Base-by-base conservation (phyloP, 495 filamentous ascomycete genomes). In the Cetradonia linearis region DNA sequence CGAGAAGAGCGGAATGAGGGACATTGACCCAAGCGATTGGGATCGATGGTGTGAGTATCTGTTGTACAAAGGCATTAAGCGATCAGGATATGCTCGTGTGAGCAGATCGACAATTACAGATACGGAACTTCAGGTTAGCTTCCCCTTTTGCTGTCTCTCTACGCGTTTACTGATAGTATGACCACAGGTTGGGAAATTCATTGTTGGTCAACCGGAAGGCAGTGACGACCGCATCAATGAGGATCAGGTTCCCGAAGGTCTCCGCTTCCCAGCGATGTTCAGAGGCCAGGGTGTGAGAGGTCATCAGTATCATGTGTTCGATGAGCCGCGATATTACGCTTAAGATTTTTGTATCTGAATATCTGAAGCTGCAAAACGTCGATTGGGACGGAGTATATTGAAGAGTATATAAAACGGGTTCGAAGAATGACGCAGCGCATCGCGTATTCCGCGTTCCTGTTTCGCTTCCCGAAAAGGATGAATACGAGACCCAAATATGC, bases 1-100 rank as follows among this genome's bases (percentile, higher is more conserved):
- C 49, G 83, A 92, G 27, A 69, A 76, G 50, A 92, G 86, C 60
- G 86, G 88, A 25, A 99, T 99, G 94, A 84, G 86, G 65, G 94
- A 99, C 67, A 93, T 99, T 56, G 94, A 99, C 66, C 81, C 84
- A 10, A 86, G 77, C 16, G 94, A 99, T 68, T 95, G 89, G 90
- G 93, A 98, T 72, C 76, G 94, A 59, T 99, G 94, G 94, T 99
- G 94, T 74, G 93, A 99, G 76, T 99, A 99, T 68, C 93, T 99
- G 63, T 77, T 99, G 55, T 99, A 87, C 77, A 95, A 96, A 76
- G 86, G 85, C 13, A 71, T 99, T 55, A 86, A 84, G 70, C 78
- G 91, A 63, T 85, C 86, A 3, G 94, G 90, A 9, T 98, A 97
- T 70, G 93, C 93, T 16, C 79, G 93, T 64, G 84, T 98, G 38